Evolutionary conservation across 83 land plant genomes (phyloP).

Genomic region (Thuja plicata): DNA sequence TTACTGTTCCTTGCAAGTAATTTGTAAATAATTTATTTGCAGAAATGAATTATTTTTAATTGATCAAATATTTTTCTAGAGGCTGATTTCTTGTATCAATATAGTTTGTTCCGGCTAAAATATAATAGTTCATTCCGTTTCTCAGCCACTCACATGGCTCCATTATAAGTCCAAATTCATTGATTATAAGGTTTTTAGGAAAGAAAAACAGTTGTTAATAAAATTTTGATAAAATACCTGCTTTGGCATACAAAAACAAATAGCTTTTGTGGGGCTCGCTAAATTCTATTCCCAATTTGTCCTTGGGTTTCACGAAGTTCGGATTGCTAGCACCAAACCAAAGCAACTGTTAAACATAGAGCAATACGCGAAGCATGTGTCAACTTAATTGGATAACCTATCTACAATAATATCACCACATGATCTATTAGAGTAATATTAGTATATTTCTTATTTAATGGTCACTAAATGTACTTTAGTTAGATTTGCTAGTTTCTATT

Average conservation of each 20-base stretch:
- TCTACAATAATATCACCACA: too few relatives aligned
- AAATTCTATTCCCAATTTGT: not conserved
- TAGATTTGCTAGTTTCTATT: too few relatives aligned
- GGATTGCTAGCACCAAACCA: not conserved
- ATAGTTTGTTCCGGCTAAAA: not conserved
- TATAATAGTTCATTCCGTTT: not conserved
- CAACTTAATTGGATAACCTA: too few relatives aligned
- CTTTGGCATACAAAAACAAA: too few relatives aligned
- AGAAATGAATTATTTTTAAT: not conserved
- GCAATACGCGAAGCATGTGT: too few relatives aligned
- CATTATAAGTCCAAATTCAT: not conserved
- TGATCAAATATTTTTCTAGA: not conserved
- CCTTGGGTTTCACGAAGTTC: not conserved
- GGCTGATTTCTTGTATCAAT: not conserved
- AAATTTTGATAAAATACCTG: too few relatives aligned
- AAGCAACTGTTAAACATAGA: not conserved
- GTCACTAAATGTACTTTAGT: too few relatives aligned
- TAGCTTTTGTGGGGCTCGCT: not conserved
- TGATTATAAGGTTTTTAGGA: not conserved
- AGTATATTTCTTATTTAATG: too few relatives aligned
- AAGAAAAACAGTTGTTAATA: too few relatives aligned
- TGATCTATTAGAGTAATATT: too few relatives aligned
- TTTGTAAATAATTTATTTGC: not conserved
- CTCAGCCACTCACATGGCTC: not conserved
- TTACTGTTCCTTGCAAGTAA: not conserved